These are phyloP conservation scores for Omphalotus guepiniiformis DNA, from an alignment of 768 basidiomycete species.

Conservation along the genomic window DNA sequence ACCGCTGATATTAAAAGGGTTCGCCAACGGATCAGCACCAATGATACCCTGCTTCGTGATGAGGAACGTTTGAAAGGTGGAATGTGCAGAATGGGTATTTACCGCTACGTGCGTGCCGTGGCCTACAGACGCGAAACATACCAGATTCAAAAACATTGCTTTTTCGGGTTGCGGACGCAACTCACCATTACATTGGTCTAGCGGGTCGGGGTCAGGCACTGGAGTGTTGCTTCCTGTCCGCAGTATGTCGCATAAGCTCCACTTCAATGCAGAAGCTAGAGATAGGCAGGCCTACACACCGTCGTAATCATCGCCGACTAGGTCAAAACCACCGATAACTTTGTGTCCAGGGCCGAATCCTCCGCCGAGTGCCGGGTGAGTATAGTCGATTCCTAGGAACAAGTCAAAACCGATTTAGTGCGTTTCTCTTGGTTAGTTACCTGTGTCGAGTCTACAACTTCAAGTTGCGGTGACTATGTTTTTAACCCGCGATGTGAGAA, in stretches of 20 bases:
- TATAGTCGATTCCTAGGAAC: conserved; percentile 45
- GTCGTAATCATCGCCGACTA: conserved; percentile 52
- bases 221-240: conserved; percentile 34
- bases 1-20: conserved; percentile 63
- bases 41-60: conserved; percentile 69
- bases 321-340: conserved; percentile 47
- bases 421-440: not conserved
- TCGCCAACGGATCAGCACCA: conserved; percentile 50
- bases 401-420: not conserved
- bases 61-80: conserved; percentile 18
- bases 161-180: not conserved
- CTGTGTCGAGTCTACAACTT: conserved; percentile 6
- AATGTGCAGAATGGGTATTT: too few species aligned
- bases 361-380: conserved; percentile 50
- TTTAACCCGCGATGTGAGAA: not conserved
- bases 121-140: conserved; percentile 14
- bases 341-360: conserved; percentile 53
- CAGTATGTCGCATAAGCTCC: not conserved
- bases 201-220: conserved; percentile 47
- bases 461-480: not conserved
- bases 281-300: conserved; percentile 24
- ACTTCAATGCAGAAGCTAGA: conserved; percentile 17
- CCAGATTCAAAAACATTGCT: too few species aligned
- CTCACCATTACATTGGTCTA: conserved; percentile 46
- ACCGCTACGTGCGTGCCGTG: conserved; percentile 57